These are phyloP conservation scores for Lentinula lateritia DNA, from an alignment of 768 basidiomycete species.

Conservation along the genomic window DNA sequence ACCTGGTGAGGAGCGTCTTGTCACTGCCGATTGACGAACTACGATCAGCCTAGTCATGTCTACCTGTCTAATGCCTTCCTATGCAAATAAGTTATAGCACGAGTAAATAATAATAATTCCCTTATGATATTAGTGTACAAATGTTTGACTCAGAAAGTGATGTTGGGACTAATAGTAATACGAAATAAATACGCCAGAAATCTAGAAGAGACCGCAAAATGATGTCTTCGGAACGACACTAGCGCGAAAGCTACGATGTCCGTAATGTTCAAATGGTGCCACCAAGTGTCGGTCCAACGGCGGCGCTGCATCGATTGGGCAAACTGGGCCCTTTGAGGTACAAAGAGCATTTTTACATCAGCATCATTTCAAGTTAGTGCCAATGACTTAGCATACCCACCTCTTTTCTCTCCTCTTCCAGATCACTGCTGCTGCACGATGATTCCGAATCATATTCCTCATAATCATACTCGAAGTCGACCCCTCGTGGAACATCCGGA, in stretches of 20 bases:
- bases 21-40: no score
- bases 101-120: background rate
- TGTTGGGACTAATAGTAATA: background rate
- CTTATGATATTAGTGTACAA: background rate
- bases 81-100: background rate
- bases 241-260: background rate
- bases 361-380: background rate
- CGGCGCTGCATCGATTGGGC: background rate
- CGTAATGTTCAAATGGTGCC: background rate
- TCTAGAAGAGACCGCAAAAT: background rate
- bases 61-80: no score
- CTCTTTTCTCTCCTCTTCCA: background rate
- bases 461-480: background rate
- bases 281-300: background rate
- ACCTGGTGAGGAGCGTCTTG: slow-evolving; percentile 2
- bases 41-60: no score
- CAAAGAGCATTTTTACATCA: background rate
- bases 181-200: background rate
- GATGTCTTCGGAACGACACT: background rate
- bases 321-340: background rate
- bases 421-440: background rate
- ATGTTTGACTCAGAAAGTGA: background rate
- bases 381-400: background rate
- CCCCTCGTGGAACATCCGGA: background rate
- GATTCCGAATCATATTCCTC: background rate